A percentile compares a stretch with the other conserved stretches of the same genome.
phyloP scores from a whole-genome alignment of 257 asterid genomes.

The Misopates orontium region DNA sequence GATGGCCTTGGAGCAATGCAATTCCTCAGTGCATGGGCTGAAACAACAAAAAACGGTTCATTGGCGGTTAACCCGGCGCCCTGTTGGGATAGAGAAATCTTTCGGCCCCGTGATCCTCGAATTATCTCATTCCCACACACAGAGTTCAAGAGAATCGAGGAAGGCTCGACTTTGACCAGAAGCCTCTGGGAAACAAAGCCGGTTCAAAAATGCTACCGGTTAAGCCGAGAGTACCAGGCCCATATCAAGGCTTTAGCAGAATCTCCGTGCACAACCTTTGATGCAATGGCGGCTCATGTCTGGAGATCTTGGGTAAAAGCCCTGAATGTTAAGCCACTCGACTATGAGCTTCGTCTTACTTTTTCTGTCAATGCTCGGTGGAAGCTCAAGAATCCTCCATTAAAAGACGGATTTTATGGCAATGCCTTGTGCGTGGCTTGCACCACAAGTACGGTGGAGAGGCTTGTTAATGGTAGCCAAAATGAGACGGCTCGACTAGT shows the following conservation, averaged over 20 bases:
- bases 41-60: constrained; percentile 56
- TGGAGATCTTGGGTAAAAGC: constrained; percentile 89
- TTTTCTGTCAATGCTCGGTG: constrained; percentile 77
- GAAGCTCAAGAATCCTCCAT: constrained; percentile 52
- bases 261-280: constrained; percentile 57
- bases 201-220: constrained; percentile 66
- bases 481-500: constrained; percentile 43
- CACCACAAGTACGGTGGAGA: constrained; percentile 49
- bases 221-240: constrained; percentile 55
- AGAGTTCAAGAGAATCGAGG: constrained; percentile 59
- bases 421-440: constrained; percentile 84
- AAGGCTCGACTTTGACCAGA: constrained; percentile 47
- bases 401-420: constrained; percentile 74
- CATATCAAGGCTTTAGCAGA: constrained; percentile 50
- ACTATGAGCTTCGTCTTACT: constrained; percentile 71
- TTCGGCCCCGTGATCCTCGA: constrained; percentile 64
- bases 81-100: constrained; percentile 76
- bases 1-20: constrained; percentile 97
- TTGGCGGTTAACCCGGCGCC: constrained; percentile 51
- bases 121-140: constrained; percentile 51
- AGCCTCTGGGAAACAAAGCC: constrained; percentile 64
- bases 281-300: constrained; percentile 86
- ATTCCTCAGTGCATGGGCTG: constrained; percentile 77
- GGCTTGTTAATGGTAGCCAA: constrained; percentile 41
- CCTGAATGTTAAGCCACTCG: constrained; percentile 50